These are phyloP conservation scores for Lactarius hatsudake DNA, from an alignment of 768 basidiomycete genomes.

Conservation along the genomic window DNA sequence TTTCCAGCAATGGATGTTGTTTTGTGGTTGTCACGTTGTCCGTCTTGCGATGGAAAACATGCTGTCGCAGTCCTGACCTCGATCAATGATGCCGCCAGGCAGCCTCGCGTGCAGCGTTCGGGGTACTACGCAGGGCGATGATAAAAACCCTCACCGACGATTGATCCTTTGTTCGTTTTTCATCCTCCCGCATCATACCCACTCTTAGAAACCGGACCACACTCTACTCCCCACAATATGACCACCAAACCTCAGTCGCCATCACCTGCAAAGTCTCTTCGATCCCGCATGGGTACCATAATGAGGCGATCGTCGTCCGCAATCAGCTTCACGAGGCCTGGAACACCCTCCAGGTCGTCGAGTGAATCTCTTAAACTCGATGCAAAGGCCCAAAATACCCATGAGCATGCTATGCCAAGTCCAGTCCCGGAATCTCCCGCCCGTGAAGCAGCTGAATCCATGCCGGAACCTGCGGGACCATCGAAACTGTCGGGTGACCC, in stretches of 20 bases:
- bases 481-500: slow-evolving; percentile 31
- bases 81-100: slow-evolving; percentile 27
- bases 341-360: slow-evolving; percentile 22
- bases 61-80: slow-evolving; percentile 22
- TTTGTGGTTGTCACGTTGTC: slow-evolving; percentile 3
- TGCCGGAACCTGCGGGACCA: slow-evolving; percentile 27
- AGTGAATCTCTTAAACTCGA: slow-evolving; percentile 36
- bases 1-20: not conserved
- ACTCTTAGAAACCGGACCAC: not conserved
- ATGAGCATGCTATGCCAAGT: slow-evolving; percentile 43
- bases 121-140: not conserved
- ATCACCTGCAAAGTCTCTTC: slow-evolving; percentile 15
- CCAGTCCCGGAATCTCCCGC: slow-evolving; percentile 71
- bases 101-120: slow-evolving; percentile 19
- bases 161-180: slow-evolving; percentile 12
- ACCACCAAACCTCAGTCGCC: slow-evolving; percentile 19
- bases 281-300: slow-evolving; percentile 26
- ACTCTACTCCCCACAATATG: slow-evolving; percentile 15
- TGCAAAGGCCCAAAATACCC: slow-evolving; percentile 34
- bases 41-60: slow-evolving; percentile 17
- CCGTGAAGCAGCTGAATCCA: slow-evolving; percentile 47
- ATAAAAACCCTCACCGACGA: slow-evolving; percentile 21
- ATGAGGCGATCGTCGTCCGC: slow-evolving; percentile 26
- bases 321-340: slow-evolving; percentile 21
- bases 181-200: slow-evolving; percentile 12